phyloP scores from a whole-genome alignment of 768 basidiomycete species.

The Trametes meyenii region DNA sequence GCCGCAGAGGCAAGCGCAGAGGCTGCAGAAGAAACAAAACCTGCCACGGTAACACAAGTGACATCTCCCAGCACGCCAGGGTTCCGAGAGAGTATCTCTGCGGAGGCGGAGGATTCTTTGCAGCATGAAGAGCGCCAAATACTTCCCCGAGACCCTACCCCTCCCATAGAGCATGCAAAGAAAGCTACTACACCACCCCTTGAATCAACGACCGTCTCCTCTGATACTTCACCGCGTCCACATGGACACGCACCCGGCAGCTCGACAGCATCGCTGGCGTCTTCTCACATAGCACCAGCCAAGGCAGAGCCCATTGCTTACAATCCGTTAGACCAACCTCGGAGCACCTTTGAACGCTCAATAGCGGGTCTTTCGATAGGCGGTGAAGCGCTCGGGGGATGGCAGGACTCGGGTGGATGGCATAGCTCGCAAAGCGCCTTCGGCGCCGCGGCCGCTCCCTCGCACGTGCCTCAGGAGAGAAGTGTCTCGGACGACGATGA shows the following conservation, averaged over 20 bases:
- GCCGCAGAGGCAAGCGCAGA: constrained; percentile 33
- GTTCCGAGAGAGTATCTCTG: constrained; percentile 31
- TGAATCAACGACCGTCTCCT: constrained; percentile 42
- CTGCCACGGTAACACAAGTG: constrained; percentile 8
- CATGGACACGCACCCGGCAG: constrained; percentile 23
- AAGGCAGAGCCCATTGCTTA: constrained; percentile 24
- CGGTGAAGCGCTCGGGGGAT: constrained; percentile 50
- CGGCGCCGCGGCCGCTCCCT: constrained; percentile 34
- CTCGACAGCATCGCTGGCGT: constrained; percentile 25
- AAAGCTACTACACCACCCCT: constrained; percentile 23
- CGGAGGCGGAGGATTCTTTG: constrained; percentile 21
- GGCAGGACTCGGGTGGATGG: constrained; percentile 58
- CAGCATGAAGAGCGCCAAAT: constrained; percentile 1
- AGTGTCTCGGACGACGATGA: constrained; percentile 39
- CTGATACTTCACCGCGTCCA: constrained; percentile 35
- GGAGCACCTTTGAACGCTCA: constrained; percentile 34
- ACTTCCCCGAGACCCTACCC: constrained; percentile 18
- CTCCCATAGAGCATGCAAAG: constrained; percentile 5
- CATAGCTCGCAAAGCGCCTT: constrained; percentile 37
- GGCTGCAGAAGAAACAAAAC: constrained; percentile 5
- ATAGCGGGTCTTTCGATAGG: constrained; percentile 51
- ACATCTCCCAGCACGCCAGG: constrained; percentile 20
- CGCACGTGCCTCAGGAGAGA: background rate
- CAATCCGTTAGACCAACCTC: constrained; percentile 36
- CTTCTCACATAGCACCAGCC: constrained; percentile 10